Conservation (phyloP, 83 land plant genomes). For the Thuja plicata region DNA sequence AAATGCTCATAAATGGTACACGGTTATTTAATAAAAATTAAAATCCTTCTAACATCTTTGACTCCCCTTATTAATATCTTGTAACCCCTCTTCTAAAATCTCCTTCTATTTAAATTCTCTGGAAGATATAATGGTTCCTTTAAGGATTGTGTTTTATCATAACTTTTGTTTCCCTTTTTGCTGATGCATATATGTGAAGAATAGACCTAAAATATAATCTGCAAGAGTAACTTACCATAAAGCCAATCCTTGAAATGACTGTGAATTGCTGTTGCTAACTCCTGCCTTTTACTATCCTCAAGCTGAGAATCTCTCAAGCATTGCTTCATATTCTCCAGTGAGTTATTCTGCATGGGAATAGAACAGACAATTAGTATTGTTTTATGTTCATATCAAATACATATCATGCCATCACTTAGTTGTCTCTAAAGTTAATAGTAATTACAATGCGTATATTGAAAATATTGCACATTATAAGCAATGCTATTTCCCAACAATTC, state of each 20-base stretch:
- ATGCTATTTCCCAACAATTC: too few relatives aligned
- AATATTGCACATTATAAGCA: neutral
- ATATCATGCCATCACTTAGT: neutral
- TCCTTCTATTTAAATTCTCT: too few relatives aligned
- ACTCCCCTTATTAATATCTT: too few relatives aligned
- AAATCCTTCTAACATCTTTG: too few relatives aligned
- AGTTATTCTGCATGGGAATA: constrained; percentile 46
- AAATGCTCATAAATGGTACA: too few relatives aligned
- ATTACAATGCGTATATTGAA: neutral
- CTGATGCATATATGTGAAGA: neutral
- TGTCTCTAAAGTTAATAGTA: neutral
- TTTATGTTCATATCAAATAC: neutral
- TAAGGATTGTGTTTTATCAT: neutral
- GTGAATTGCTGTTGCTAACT: constrained; percentile 82
- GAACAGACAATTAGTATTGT: neutral
- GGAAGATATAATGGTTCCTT: too few relatives aligned
- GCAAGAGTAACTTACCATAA: constrained; percentile 56
- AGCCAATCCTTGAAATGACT: constrained; percentile 95
- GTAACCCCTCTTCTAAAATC: too few relatives aligned
- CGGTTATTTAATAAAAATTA: too few relatives aligned
- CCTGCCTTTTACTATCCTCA: constrained; percentile 80
- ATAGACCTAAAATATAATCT: neutral
- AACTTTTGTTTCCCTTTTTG: neutral
- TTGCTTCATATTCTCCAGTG: constrained; percentile 64
- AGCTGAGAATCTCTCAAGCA: constrained; percentile 66